A percentile compares a stretch with the other conserved stretches of the same genome.
phyloP scores from a whole-genome alignment of 2,329 filamentous ascomycete species.

The Seiridium cupressi region DNA sequence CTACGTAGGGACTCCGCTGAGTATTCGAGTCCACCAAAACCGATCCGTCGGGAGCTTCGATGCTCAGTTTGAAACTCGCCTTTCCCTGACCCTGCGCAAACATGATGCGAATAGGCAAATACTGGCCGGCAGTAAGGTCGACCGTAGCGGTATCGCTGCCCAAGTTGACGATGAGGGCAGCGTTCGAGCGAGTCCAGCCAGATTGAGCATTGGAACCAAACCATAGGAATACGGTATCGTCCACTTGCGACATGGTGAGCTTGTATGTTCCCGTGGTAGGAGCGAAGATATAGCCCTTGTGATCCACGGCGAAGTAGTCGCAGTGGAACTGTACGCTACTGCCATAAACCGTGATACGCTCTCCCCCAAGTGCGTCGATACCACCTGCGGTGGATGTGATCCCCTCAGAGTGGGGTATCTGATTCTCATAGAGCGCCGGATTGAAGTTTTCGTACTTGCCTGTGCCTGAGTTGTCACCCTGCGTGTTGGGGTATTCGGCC shows the following conservation, averaged over 20 bases:
- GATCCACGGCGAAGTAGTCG: background rate
- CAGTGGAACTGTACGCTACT: background rate
- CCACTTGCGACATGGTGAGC: background rate
- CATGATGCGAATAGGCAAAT: background rate
- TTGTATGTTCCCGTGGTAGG: background rate
- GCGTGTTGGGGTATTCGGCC: background rate
- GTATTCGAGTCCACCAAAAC: background rate
- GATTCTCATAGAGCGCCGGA: background rate
- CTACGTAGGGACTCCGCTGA: background rate
- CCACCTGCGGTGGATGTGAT: background rate
- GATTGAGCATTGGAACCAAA: background rate
- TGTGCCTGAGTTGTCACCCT: background rate
- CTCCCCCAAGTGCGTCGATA: background rate
- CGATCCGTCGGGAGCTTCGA: background rate
- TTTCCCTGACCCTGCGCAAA: background rate
- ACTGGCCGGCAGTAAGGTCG: background rate
- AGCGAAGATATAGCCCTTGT: slow-evolving; percentile 2
- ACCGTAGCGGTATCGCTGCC: background rate
- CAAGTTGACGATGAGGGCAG: background rate
- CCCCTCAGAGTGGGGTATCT: background rate
- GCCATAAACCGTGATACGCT: background rate
- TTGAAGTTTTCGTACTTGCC: background rate
- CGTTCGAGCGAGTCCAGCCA: slow-evolving; percentile 2
- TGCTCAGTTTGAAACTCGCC: background rate
- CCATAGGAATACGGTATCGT: background rate